Conservation (phyloP, 116 monocot species). For the Papilionanthe hybrid region DNA sequence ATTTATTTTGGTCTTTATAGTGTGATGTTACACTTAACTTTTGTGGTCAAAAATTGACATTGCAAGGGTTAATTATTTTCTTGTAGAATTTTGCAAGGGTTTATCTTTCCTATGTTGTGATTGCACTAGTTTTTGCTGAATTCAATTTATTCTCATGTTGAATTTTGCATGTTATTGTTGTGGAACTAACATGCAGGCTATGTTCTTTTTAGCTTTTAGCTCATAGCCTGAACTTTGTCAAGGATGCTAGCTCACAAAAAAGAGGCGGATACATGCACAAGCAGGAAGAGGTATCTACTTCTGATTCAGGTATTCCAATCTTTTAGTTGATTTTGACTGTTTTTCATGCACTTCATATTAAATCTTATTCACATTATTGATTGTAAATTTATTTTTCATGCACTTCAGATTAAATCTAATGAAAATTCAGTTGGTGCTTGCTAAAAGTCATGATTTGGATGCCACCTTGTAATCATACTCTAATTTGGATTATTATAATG, state of each 20-base stretch:
- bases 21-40: not conserved
- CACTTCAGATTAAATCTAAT: not conserved
- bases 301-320: slow-evolving; percentile 13
- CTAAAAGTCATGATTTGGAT: not conserved
- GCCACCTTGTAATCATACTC: not conserved
- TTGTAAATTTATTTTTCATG: not conserved
- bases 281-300: not conserved
- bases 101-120: not conserved
- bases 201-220: slow-evolving; percentile 27
- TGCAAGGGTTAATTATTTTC: not conserved
- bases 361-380: not conserved
- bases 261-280: not conserved
- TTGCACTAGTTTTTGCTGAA: not conserved
- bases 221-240: slow-evolving; percentile 31
- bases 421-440: not conserved
- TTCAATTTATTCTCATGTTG: slow-evolving; percentile 1
- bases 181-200: not conserved
- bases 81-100: not conserved
- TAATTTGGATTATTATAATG: not conserved
- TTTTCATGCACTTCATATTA: not conserved
- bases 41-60: not conserved
- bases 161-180: not conserved
- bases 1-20: not conserved
- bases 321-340: not conserved
- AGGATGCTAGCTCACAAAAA: not conserved